These are phyloP conservation scores for Penicillium cataractarum DNA, from an alignment of 495 filamentous ascomycete genomes.

Conservation along the genomic window DNA sequence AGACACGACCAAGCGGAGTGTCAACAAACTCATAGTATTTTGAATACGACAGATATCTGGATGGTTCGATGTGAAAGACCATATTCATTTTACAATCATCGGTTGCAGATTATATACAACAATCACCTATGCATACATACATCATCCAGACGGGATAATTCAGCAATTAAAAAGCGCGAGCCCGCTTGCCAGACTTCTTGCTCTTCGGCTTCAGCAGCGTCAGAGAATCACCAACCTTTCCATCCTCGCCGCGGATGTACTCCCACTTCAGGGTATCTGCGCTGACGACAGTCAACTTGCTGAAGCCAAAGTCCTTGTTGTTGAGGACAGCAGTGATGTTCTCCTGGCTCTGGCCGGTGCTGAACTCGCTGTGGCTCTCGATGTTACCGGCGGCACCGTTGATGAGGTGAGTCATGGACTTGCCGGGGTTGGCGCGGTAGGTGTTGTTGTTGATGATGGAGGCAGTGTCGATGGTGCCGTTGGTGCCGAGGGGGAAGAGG, in stretches of 20 bases:
- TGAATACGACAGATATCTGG: neutral
- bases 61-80: neutral
- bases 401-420: conserved; percentile 54
- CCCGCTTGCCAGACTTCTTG: neutral
- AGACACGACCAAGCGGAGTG: neutral
- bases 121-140: neutral
- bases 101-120: neutral
- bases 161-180: neutral
- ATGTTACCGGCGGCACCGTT: conserved; percentile 52
- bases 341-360: conserved; percentile 30
- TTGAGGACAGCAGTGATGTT: conserved; percentile 54
- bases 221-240: conserved; percentile 46
- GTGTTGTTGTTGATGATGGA: conserved; percentile 46
- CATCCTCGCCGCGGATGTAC: conserved; percentile 50
- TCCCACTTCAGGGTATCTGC: conserved; percentile 46
- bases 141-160: neutral
- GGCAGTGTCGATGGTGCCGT: conserved; percentile 42
- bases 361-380: conserved; percentile 46
- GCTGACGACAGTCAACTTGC: conserved; percentile 50
- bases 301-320: conserved; percentile 51
- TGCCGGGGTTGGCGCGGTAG: conserved; percentile 43
- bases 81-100: neutral
- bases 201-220: conserved; percentile 26
- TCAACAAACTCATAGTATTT: neutral
- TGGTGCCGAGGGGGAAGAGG: conserved; percentile 39